phyloP scores from a whole-genome alignment of 495 filamentous ascomycete species.

The Tuber indicum region DNA sequence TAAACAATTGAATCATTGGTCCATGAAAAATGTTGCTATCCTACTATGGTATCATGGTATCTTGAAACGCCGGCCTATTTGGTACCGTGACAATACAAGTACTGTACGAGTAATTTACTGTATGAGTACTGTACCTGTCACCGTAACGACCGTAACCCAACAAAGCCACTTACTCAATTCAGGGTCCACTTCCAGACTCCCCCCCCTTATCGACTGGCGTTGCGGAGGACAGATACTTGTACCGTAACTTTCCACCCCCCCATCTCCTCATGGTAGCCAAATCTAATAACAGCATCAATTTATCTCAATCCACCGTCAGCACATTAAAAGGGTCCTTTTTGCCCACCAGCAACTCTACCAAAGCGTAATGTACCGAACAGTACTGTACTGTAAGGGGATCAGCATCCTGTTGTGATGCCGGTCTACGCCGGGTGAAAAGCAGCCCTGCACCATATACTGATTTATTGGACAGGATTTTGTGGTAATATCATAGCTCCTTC shows the following conservation, averaged over 20 bases:
- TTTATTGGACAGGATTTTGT: background rate
- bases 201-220: background rate
- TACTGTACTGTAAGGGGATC: background rate
- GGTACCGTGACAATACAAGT: background rate
- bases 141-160: background rate
- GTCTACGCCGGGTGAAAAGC: background rate
- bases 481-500: background rate
- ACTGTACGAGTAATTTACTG: no score
- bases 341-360: background rate
- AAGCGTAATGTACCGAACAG: background rate
- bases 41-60: constrained; percentile 10
- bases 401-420: background rate
- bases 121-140: background rate
- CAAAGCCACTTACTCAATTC: background rate
- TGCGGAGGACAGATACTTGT: background rate
- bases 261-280: background rate
- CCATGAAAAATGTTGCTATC: constrained; percentile 14
- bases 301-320: background rate
- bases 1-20: constrained; percentile 19
- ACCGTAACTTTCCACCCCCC: background rate
- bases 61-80: constrained; percentile 28
- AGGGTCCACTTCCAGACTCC: background rate
- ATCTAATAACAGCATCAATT: constrained; percentile 4
- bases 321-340: background rate
- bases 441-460: background rate